Percentiles rank a stretch among this genome's conserved stretches.
These are phyloP conservation scores for Ampelocalamus luodianensis DNA, from an alignment of 176 grass and related monocot species.

Conservation along the genomic window DNA sequence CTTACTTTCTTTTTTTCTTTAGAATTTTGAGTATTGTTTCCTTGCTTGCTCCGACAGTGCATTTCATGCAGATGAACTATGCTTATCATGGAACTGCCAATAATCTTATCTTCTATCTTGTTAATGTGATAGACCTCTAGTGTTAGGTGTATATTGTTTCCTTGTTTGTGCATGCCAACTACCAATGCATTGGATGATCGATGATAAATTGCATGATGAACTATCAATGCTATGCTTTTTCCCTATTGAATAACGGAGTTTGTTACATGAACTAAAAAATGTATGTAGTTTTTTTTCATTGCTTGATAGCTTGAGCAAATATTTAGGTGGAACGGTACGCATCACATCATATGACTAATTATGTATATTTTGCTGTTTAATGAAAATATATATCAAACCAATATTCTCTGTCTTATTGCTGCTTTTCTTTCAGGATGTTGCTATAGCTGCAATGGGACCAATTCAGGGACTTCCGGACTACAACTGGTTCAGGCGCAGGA, in stretches of 20 bases:
- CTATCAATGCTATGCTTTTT: background rate
- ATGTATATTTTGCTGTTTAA: background rate
- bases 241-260: slow-evolving; percentile 2
- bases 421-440: slow-evolving; percentile 66
- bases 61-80: slow-evolving; percentile 15
- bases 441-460: slow-evolving; percentile 90
- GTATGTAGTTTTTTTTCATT: background rate
- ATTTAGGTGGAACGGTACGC: background rate
- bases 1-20: background rate
- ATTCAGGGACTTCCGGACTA: slow-evolving; percentile 91
- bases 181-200: background rate
- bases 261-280: background rate
- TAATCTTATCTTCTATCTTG: background rate
- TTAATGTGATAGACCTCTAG: background rate
- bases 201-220: background rate
- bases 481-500: slow-evolving; percentile 99
- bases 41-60: background rate
- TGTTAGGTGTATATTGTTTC: background rate
- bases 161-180: background rate
- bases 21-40: background rate
- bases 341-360: background rate
- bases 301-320: slow-evolving; percentile 10
- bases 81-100: background rate
- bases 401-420: background rate
- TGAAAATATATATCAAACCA: background rate